Evolutionary conservation across 257 asterid genomes (phyloP), one percentile per base, ranked within the genome.

Genomic region (Paulownia fortunei): DNA sequence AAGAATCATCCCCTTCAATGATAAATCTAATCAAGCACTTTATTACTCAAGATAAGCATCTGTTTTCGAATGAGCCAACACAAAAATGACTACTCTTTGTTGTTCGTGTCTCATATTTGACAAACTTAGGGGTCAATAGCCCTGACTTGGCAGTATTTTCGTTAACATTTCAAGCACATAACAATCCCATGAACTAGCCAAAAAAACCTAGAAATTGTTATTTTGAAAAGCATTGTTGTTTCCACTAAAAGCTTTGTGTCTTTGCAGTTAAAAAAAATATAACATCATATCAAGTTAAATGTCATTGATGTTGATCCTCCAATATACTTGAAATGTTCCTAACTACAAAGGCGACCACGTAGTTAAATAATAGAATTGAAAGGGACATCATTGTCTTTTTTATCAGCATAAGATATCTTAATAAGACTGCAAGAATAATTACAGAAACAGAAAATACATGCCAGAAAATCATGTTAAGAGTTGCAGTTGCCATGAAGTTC

Each of bases 1-100:
- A 19, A 87, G 61, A 76, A 77, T 56, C 81, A 80, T 77, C 26
- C 97, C 98, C 98, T 93, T 46, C 78, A 80, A 59, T 74, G 11
- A 73, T 15, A 21, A 52, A 47, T 32, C 52, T 42, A 18, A 54
- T 51, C 52, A 62, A 39, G 62, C 12, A 36, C 51, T 32, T 5
- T 7, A 11, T 2, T 58, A 26, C 19, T 32, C 36, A 0, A 27
- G 30, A 44, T 67, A 10, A 42, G 73, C 19, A 24, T 9, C 6
- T 39, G 46, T 44, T 3, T 67, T 26, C 3, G 6, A 3, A 67
- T 24, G 6, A 39, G 42, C 21, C 42, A 3, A 30, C n/a, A 27
- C 49, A 34, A 36, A 36, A 32, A 16, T 11, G 16, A 9, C 36
- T 58, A 58, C n/a, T n/a, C n/a, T n/a, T n/a, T n/a, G n/a, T n/a